A percentile compares a stretch with the other conserved stretches of the same genome.
Conservation (phyloP, 495 filamentous ascomycete genomes). For the Penicillium argentinense region DNA sequence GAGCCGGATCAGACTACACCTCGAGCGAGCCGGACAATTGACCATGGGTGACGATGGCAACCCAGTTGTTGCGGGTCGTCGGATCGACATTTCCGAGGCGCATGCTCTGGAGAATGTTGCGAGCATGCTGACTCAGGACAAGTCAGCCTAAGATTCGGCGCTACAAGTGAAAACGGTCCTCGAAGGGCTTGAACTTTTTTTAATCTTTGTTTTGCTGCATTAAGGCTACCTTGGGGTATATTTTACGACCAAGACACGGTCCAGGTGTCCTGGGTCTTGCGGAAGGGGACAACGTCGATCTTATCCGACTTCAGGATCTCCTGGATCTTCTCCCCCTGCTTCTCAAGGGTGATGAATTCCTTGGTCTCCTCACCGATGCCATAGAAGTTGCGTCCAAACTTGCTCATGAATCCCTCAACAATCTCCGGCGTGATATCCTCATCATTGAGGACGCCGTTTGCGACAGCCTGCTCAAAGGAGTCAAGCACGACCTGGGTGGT, state of each 20-base stretch:
- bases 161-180: conserved; percentile 4
- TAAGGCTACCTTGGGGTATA: neutral
- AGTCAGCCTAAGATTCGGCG: conserved; percentile 12
- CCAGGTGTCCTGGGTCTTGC: conserved; percentile 67
- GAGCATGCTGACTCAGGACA: conserved; percentile 40
- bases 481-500: conserved; percentile 72
- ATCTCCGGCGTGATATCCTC: conserved; percentile 68
- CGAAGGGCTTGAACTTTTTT: conserved; percentile 12
- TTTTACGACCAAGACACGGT: conserved; percentile 47
- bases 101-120: conserved; percentile 46
- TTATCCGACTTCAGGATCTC: conserved; percentile 49
- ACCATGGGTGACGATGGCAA: conserved; percentile 39
- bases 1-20: conserved; percentile 53
- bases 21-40: conserved; percentile 46
- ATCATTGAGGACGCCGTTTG: conserved; percentile 62
- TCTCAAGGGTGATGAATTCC: conserved; percentile 62
- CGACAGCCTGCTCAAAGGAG: conserved; percentile 68
- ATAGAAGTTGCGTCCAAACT: conserved; percentile 76
- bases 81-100: conserved; percentile 44
- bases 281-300: conserved; percentile 70
- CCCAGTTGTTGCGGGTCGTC: conserved; percentile 39
- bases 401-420: conserved; percentile 72
- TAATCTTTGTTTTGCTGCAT: conserved; percentile 2
- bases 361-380: conserved; percentile 46
- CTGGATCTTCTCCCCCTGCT: conserved; percentile 56